Percentiles rank a stretch among this genome's conserved stretches.
Evolutionary conservation across 179 eudicot genomes (phyloP).

Genomic region (Beta corolliflora): DNA sequence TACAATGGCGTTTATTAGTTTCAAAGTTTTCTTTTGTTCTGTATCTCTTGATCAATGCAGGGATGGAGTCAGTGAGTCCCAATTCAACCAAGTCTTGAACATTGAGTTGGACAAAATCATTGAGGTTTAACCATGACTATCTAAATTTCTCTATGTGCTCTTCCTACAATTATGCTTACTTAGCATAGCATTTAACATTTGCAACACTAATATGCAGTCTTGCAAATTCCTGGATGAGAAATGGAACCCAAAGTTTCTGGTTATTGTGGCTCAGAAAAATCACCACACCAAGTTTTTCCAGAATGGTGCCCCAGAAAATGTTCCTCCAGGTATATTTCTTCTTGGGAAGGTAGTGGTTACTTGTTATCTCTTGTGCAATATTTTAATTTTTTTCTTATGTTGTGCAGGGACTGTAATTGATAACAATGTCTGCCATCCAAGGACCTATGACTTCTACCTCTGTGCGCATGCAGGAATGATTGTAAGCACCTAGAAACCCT

Average conservation of each 20-base stretch:
- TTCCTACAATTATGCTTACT: background rate
- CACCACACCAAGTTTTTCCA: constrained; percentile 87
- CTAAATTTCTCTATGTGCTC: background rate
- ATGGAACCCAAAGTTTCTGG: constrained; percentile 71
- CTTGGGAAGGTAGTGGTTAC: background rate
- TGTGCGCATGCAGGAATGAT: constrained; percentile 49
- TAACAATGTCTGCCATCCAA: constrained; percentile 42
- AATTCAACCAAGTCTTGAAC: constrained; percentile 80
- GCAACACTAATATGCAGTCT: constrained; percentile 42
- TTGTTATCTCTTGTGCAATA: background rate
- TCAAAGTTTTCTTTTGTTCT: background rate
- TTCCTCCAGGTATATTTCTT: constrained; percentile 38
- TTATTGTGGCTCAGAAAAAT: constrained; percentile 83
- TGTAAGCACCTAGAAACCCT: constrained; percentile 26
- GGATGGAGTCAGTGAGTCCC: constrained; percentile 93
- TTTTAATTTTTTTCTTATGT: background rate
- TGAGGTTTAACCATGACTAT: constrained; percentile 43
- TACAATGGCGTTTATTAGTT: too few relatives aligned
- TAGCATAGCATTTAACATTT: background rate
- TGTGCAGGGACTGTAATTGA: constrained; percentile 40
- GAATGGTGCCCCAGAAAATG: constrained; percentile 57
- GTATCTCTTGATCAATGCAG: constrained; percentile 28
- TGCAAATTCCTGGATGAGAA: constrained; percentile 67
- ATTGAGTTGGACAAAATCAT: constrained; percentile 74
- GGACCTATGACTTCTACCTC: constrained; percentile 42